phyloP scores from a whole-genome alignment of 257 asterid species.

The Galeopsis tetrahit region DNA sequence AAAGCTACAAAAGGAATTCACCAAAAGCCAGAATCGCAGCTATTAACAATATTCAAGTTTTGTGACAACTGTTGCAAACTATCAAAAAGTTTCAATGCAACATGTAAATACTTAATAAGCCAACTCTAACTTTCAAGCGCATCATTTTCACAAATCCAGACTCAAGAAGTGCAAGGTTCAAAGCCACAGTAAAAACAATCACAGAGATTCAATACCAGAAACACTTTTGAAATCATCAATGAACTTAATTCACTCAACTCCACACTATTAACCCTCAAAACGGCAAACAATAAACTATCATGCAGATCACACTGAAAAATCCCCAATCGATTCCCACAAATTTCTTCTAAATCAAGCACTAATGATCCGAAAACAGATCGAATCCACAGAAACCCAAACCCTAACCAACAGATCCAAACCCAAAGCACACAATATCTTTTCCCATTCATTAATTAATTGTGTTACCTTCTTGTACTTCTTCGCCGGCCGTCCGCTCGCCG shows the following conservation, averaged over 20 bases:
- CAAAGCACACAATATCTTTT: conserved; percentile 32
- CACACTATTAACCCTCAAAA: conserved; percentile 30
- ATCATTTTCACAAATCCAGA: conserved; percentile 20
- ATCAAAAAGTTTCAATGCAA: conserved; percentile 19
- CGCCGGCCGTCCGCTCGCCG: conserved; percentile 96
- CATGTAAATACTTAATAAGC: conserved; percentile 27
- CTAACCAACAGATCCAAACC: conserved; percentile 52
- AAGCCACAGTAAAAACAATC: conserved; percentile 30
- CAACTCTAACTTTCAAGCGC: conserved; percentile 32
- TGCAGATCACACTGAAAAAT: conserved; percentile 52
- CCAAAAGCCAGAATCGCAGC: background rate
- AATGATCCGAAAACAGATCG: conserved; percentile 40
- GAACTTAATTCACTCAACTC: conserved; percentile 46
- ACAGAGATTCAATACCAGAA: conserved; percentile 36
- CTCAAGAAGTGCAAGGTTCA: conserved; percentile 24
- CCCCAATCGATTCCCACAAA: conserved; percentile 30
- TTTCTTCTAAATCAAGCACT: conserved; percentile 34
- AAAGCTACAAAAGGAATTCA: conserved; percentile 18
- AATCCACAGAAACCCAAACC: conserved; percentile 47
- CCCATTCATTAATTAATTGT: conserved; percentile 34
- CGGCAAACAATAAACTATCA: conserved; percentile 40
- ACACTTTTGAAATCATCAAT: conserved; percentile 25
- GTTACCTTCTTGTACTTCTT: conserved; percentile 98
- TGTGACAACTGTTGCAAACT: background rate
- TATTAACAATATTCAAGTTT: background rate